These are phyloP conservation scores for Tephrocybe sp. DNA, from an alignment of 768 basidiomycete species.

Conservation along the genomic window DNA sequence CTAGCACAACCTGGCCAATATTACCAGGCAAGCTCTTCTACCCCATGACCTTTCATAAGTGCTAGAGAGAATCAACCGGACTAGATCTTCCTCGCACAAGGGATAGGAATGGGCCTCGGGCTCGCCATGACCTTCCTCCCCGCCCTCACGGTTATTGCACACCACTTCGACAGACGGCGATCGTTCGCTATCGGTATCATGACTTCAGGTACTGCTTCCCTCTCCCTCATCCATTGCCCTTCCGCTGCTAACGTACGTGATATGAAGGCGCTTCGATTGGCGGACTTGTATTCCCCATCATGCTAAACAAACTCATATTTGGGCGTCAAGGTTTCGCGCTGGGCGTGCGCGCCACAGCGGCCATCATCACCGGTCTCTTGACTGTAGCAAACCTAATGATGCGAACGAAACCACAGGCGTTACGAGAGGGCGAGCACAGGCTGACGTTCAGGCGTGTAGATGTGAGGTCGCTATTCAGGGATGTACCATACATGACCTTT, in stretches of 20 bases:
- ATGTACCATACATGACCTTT: constrained; percentile 34
- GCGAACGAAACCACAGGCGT: constrained; percentile 23
- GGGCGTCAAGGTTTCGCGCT: constrained; percentile 28
- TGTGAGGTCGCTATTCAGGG: constrained; percentile 31
- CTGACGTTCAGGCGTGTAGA: constrained; percentile 17
- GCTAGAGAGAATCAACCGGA: not conserved
- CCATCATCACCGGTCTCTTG: constrained; percentile 30
- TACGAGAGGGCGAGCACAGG: not conserved
- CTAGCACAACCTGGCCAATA: constrained; percentile 34
- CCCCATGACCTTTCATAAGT: not conserved
- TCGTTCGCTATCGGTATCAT: constrained; percentile 37
- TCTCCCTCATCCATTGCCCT: not conserved
- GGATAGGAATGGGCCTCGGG: constrained; percentile 32
- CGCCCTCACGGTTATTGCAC: constrained; percentile 33
- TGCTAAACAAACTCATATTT: constrained; percentile 29
- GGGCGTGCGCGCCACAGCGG: constrained; percentile 36
- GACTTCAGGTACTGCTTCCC: constrained; percentile 28
- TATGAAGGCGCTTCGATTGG: constrained; percentile 36
- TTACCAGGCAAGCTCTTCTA: constrained; percentile 26
- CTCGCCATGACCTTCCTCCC: constrained; percentile 40
- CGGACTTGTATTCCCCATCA: constrained; percentile 38
- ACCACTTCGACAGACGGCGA: constrained; percentile 35
- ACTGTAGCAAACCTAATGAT: constrained; percentile 33
- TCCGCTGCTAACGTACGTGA: no score
- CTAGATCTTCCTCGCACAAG: constrained; percentile 38